Percentiles rank a stretch among this genome's conserved stretches.
These are phyloP conservation scores for Arthrinium puccinioides DNA, from an alignment of 2,329 filamentous ascomycete genomes.

Conservation along the genomic window DNA sequence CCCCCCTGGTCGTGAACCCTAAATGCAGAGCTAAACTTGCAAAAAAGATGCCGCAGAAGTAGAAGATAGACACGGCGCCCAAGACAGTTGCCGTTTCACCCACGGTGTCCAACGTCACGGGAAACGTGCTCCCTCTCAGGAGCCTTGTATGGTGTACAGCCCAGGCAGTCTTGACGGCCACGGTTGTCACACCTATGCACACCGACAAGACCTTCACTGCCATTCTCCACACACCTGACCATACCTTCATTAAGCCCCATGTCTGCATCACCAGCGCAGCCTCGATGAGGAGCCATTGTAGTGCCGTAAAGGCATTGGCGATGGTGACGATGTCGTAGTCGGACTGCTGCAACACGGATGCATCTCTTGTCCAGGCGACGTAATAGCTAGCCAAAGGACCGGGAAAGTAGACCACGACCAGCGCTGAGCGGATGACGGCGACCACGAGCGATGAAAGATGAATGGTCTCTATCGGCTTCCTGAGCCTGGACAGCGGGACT, in stretches of 20 bases:
- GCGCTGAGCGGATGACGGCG: constrained; percentile 51
- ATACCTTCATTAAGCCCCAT: constrained; percentile 41
- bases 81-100: constrained; percentile 29
- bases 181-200: constrained; percentile 10
- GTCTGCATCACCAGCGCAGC: constrained; percentile 43
- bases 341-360: constrained; percentile 31
- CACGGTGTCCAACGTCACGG: constrained; percentile 26
- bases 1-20: constrained; percentile 34
- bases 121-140: constrained; percentile 10
- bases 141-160: constrained; percentile 10
- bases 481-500: constrained; percentile 58
- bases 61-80: constrained; percentile 36
- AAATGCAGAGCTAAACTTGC: constrained; percentile 42
- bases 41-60: constrained; percentile 51
- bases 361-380: constrained; percentile 48
- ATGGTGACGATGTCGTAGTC: constrained; percentile 30
- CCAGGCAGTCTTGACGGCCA: constrained; percentile 13
- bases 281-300: constrained; percentile 38
- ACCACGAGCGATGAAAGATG: constrained; percentile 54
- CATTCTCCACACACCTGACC: constrained; percentile 28
- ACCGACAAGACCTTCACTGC: constrained; percentile 5
- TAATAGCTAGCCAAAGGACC: constrained; percentile 57
- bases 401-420: constrained; percentile 53
- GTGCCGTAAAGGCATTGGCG: constrained; percentile 32
- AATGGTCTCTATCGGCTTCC: constrained; percentile 56